phyloP scores from a whole-genome alignment of 305 asterid species.

The Galium porrigens region DNA sequence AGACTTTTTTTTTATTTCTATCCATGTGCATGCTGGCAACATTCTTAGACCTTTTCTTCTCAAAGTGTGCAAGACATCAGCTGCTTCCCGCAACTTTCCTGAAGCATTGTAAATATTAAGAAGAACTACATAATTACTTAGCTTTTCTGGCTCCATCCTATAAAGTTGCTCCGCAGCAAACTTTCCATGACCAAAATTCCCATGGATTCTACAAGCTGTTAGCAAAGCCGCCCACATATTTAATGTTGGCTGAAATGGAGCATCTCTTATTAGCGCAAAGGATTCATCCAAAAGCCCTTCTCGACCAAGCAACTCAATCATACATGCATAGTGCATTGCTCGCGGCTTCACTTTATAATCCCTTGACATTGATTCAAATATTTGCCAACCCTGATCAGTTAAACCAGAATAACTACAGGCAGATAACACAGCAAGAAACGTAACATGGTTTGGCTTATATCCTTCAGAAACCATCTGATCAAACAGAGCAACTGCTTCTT shows the following conservation, averaged over 20 bases:
- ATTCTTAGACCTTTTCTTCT: constrained; percentile 52
- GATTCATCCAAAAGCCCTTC: constrained; percentile 76
- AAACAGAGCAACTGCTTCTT: constrained; percentile 52
- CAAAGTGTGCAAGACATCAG: constrained; percentile 44
- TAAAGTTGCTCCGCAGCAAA: constrained; percentile 67
- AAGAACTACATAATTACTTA: constrained; percentile 53
- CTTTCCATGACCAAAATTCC: constrained; percentile 57
- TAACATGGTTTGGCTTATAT: constrained; percentile 55
- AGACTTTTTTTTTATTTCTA: constrained; percentile 49
- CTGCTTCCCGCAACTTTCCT: constrained; percentile 53
- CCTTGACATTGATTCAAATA: constrained; percentile 60
- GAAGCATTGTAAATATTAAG: constrained; percentile 45
- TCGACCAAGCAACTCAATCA: constrained; percentile 66
- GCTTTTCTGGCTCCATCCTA: constrained; percentile 67
- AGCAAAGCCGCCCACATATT: constrained; percentile 90
- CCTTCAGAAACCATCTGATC: constrained; percentile 47
- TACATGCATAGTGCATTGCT: constrained; percentile 71
- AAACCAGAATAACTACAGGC: constrained; percentile 71
- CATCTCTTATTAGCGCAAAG: constrained; percentile 45
- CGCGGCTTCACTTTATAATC: constrained; percentile 60
- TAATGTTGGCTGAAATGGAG: constrained; percentile 45
- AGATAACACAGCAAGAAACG: constrained; percentile 60
- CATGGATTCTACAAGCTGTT: constrained; percentile 63
- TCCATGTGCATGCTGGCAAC: constrained; percentile 62
- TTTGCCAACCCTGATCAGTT: constrained; percentile 55